Base-by-base conservation (phyloP, 2,329 filamentous ascomycete genomes). In the Xylariaceae sp. region DNA sequence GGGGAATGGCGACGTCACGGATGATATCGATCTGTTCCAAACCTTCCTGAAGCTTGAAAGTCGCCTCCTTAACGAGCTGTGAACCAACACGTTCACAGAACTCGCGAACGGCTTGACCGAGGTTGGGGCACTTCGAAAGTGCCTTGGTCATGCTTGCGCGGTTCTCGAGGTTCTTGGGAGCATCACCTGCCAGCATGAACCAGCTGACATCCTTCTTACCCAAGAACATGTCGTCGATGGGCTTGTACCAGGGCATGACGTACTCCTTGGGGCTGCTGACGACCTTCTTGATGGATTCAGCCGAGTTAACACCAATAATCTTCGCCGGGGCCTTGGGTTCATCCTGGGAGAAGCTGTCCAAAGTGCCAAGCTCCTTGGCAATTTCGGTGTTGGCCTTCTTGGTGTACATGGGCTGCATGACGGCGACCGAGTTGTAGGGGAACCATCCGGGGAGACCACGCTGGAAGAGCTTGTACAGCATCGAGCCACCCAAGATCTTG, bases 1-100 rank as follows among this genome's bases (percentile, higher is more conserved):
- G 74, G 9, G 85, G 80, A 61, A 86, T 85, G 13, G 81, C 82
- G 11, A 87, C 79, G 53, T 86, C 82, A 10, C 76, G 74, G 56
- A 78, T 71, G 17, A 78, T 62, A 52, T 78, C 76, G 34, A 78
- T 68, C 63, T 78, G 75, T 59, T 72, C 67, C 1, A 77, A 71
- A 0, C 72, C 74, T 42, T 73, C 65, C 54, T 67, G 67, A 15
- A 78, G 59, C 30, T 61, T 67, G 57, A 78, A 77, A 0, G 70
- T 66, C 65, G 76, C 74, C 61, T 74, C 73, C 18, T 74, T 62
- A 13, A 78, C 71, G 75, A 81, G 65, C 80, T 69, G 59, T 1
- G 61, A 35, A 3, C 75, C 76, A 2, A 71, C 70, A 1, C 64
- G 64, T 42, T 71, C 66, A 42, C 77, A 62, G 18, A 76, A 73